phyloP scores from a whole-genome alignment of 306 rosid genomes.

The Prunus padus region DNA sequence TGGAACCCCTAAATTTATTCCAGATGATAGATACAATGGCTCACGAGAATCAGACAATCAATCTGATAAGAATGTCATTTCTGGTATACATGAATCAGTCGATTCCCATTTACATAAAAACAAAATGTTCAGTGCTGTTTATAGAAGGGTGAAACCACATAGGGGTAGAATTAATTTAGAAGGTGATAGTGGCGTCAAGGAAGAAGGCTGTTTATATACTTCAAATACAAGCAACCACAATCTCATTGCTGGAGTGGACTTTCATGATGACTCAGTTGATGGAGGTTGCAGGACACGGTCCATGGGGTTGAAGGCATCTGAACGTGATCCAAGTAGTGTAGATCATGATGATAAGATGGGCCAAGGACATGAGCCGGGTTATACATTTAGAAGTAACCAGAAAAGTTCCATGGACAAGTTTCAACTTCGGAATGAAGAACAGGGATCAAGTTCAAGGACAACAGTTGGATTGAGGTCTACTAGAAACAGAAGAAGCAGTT shows the following conservation, averaged over 20 bases:
- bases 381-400: constrained; percentile 43
- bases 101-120: constrained; percentile 46
- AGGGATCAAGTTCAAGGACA: constrained; percentile 67
- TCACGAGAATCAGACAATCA: constrained; percentile 40
- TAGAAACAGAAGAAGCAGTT: constrained; percentile 68
- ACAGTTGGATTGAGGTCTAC: constrained; percentile 87
- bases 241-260: constrained; percentile 40
- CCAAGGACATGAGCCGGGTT: constrained; percentile 49
- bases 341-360: constrained; percentile 36
- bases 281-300: constrained; percentile 46
- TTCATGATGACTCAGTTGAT: constrained; percentile 44
- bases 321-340: constrained; percentile 39
- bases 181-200: constrained; percentile 46
- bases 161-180: constrained; percentile 47
- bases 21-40: constrained; percentile 47
- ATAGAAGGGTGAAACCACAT: constrained; percentile 68
- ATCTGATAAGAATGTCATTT: constrained; percentile 30
- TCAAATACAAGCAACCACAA: constrained; percentile 52
- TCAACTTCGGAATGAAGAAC: constrained; percentile 52
- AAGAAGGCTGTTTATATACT: constrained; percentile 58
- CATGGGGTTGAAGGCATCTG: constrained; percentile 42
- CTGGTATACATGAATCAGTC: constrained; percentile 35
- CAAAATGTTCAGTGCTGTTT: constrained; percentile 77
- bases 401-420: constrained; percentile 38
- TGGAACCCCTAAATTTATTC: constrained; percentile 26